Base-by-base conservation (phyloP, 257 asterid genomes). In the Henckelia pumila region DNA sequence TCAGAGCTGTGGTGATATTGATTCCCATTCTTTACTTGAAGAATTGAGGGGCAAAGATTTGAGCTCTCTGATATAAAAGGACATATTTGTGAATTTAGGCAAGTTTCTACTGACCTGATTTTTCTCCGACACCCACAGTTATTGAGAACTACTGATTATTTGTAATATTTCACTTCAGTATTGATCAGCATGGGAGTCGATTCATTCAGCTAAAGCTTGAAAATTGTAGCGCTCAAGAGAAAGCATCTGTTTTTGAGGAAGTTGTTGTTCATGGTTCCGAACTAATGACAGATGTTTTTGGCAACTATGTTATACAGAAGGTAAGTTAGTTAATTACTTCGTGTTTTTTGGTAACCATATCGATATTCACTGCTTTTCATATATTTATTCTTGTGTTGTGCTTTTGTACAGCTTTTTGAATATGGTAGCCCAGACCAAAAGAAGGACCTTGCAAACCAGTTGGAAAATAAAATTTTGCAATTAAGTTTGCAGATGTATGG, bases 401-500 rank as follows among this genome's bases (percentile, higher is more conserved):
- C 53, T n/a, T 67, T 44, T 59, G 57, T 77, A 58, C 84, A 91
- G 97, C 88, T 91, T 84, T 91, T 88, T 67, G 97, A 91, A 73
- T 82, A 86, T 61, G 98, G 98, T 67, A 85, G 84, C 72, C 71
- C 63, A 55, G 89, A 83, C 73, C 95, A 89, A 70, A 84, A 94
- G 80, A 85, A 78, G 80, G 95, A 85, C 68, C 86, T 91, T 76
- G 96, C 95, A 49, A 76, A 73, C 68, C 91, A 86, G 74, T 78
- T 91, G 44, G 76, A 84, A 50, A 89, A 91, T 47, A 85, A 87
- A 72, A 84, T 91, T 84, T 77, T 89, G 28, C 78, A 86, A 49
- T 76, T 91, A 67, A 89, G 98, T 79, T 72, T 91, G 75, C 98
- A 91, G 72, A 89, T 91, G 98, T 91, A 91, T 80, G 98, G 98